Conservation (phyloP, 2,329 filamentous ascomycete genomes). For the Spiromastix sp. region DNA sequence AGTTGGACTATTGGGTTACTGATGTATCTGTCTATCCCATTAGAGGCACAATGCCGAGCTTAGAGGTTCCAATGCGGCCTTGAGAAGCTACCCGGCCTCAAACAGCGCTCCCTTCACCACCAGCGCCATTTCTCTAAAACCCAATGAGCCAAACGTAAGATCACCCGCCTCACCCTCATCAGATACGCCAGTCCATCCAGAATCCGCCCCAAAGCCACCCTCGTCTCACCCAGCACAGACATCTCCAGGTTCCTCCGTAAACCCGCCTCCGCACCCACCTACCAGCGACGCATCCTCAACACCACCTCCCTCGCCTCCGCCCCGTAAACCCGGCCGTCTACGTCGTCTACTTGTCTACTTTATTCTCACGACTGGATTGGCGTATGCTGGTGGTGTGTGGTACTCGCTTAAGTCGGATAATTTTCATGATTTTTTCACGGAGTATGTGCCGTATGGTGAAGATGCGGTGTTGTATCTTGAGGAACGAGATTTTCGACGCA, state of each 20-base stretch:
- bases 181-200: slow-evolving; percentile 37
- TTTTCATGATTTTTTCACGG: slow-evolving; percentile 98
- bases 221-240: slow-evolving; percentile 29
- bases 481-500: slow-evolving; percentile 82
- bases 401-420: slow-evolving; percentile 91
- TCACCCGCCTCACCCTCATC: slow-evolving; percentile 34
- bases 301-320: slow-evolving; percentile 30
- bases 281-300: slow-evolving; percentile 29
- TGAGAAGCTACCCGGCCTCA: slow-evolving; percentile 14
- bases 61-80: slow-evolving; percentile 1
- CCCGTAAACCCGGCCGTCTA: slow-evolving; percentile 58
- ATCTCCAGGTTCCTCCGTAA: slow-evolving; percentile 24
- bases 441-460: slow-evolving; percentile 90
- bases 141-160: slow-evolving; percentile 10
- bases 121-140: slow-evolving; percentile 5
- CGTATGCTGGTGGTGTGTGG: slow-evolving; percentile 81
- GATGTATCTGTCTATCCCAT: no score
- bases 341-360: slow-evolving; percentile 68
- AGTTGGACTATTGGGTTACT: no score
- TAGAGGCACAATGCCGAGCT: slow-evolving; percentile 42
- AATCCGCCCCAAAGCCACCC: slow-evolving; percentile 38
- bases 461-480: slow-evolving; percentile 92
- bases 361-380: slow-evolving; percentile 62
- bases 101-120: slow-evolving; percentile 17
- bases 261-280: slow-evolving; percentile 24